Evolutionary conservation across 2,329 filamentous ascomycete genomes (phyloP), one percentile per base, ranked within the genome.

Genomic region (Chaetomiaceae sp.): DNA sequence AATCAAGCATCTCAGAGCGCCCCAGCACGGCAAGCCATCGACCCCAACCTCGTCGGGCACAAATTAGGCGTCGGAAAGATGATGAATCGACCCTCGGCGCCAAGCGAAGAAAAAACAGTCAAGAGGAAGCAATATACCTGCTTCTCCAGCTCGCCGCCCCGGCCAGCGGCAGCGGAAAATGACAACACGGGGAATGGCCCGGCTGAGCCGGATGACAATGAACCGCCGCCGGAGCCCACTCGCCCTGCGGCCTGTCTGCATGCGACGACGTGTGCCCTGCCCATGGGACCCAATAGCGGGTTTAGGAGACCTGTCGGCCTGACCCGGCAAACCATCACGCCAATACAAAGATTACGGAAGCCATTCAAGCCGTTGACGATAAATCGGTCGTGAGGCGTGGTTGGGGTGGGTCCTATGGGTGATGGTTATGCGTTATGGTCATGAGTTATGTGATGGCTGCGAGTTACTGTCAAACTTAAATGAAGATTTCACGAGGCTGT

Each of bases 301-400:
- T 64, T 79, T 46, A 73, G 74, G 60, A 71, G 75, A 50, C 75
- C 76, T 2, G 68, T 70, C 1, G 71, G 71, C 0, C 59, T 80
- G 5, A 63, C 66, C 16, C 62, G 67, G 21, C 73, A 71, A 3
- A 70, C 73, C 0, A 71, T 78, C 29, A 69, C 75, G 37, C 73
- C 75, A 0, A 73, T 82, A 62, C 74, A 78, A 45, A 72, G 71
- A 58, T 63, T 81, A 44, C 71, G 72, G 50, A 80, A 75, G 62
- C 80, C 80, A 5, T 83, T 82, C 53, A 81, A 79, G 66, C 77
- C 76, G 38, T 67, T 81, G 59, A 81, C 77, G 10, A 75, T 81
- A 18, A 77, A 74, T 53, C 36, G 75, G 51, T 54, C 64, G 21
- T 64, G 62, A 27, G 25, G 32, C 21, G 37, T 18, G 40, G 27